A percentile compares a stretch with the other conserved stretches of the same genome.
Conservation (phyloP, 495 filamentous ascomycete species). For the Daldinia loculata region DNA sequence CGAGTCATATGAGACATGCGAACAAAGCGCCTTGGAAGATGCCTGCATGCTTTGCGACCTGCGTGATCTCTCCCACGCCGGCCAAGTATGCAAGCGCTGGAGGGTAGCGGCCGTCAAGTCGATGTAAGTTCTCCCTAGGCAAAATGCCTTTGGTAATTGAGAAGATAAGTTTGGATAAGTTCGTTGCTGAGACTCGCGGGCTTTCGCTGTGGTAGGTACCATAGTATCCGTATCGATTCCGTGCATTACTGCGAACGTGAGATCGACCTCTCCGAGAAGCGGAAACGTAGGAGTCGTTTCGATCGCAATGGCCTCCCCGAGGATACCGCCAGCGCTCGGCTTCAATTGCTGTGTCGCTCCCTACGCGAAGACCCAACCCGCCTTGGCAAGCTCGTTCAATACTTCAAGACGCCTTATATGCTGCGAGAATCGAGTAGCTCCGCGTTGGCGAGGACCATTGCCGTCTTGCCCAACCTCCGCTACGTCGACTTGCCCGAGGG, state of each 20-base stretch:
- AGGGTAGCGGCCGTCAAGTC: constrained; percentile 61
- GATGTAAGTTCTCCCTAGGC: constrained; percentile 61
- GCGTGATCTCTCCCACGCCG: constrained; percentile 85
- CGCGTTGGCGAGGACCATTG: constrained; percentile 84
- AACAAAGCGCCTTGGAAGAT: constrained; percentile 81
- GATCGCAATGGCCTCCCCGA: constrained; percentile 78
- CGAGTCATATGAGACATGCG: constrained; percentile 78
- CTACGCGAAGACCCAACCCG: constrained; percentile 74
- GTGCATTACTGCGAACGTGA: constrained; percentile 96
- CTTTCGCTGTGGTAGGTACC: constrained; percentile 67
- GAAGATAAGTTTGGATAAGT: neutral
- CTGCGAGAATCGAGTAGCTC: constrained; percentile 86
- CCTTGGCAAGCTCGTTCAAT: constrained; percentile 72
- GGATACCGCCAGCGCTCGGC: constrained; percentile 77
- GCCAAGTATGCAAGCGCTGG: constrained; percentile 78
- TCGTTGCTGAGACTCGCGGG: constrained; percentile 21
- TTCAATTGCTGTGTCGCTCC: constrained; percentile 79
- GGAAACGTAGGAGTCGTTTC: constrained; percentile 78
- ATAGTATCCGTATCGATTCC: constrained; percentile 87
- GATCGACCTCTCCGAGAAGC: constrained; percentile 75
- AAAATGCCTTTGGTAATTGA: neutral
- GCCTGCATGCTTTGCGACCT: constrained; percentile 96
- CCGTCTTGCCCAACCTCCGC: constrained; percentile 81
- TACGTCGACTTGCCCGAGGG: constrained; percentile 94
- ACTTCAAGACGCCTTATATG: constrained; percentile 96